Conservation (phyloP, 2,329 filamentous ascomycete genomes). For the Colletotrichum navitas region DNA sequence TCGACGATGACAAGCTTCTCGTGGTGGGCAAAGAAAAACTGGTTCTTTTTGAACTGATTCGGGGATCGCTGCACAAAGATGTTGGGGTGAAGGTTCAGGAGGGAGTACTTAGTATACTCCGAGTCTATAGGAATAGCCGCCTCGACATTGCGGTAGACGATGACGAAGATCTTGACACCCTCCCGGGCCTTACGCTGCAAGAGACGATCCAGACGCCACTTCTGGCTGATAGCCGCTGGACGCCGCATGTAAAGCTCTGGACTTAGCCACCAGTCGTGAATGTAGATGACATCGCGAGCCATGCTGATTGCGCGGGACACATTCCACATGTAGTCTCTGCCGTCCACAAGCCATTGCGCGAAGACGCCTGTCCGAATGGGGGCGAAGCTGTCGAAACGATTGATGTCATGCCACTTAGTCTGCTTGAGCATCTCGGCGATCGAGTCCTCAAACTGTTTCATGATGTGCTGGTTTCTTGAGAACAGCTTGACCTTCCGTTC, state of each 20-base stretch:
- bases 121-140: slow-evolving; percentile 98
- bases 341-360: slow-evolving; percentile 97
- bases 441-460: slow-evolving; percentile 94
- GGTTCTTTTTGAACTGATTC: slow-evolving; percentile 98
- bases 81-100: slow-evolving; percentile 95
- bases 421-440: slow-evolving; percentile 86
- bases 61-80: slow-evolving; percentile 96
- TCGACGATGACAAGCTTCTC: slow-evolving; percentile 98
- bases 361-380: slow-evolving; percentile 89
- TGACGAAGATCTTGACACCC: slow-evolving; percentile 97
- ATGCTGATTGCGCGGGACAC: slow-evolving; percentile 96
- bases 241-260: slow-evolving; percentile 95
- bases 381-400: slow-evolving; percentile 94
- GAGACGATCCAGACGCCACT: slow-evolving; percentile 94
- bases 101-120: slow-evolving; percentile 96
- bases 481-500: slow-evolving; percentile 93
- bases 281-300: slow-evolving; percentile 97
- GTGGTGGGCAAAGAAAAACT: slow-evolving; percentile 99
- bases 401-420: slow-evolving; percentile 84
- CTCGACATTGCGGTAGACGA: slow-evolving; percentile 97
- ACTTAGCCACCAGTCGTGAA: slow-evolving; percentile 99
- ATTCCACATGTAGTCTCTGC: slow-evolving; percentile 99
- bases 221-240: slow-evolving; percentile 95
- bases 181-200: slow-evolving; percentile 94
- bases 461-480: slow-evolving; percentile 88